Conservation (phyloP, 2,329 filamentous ascomycete genomes). For the Colletotrichum phormii region DNA sequence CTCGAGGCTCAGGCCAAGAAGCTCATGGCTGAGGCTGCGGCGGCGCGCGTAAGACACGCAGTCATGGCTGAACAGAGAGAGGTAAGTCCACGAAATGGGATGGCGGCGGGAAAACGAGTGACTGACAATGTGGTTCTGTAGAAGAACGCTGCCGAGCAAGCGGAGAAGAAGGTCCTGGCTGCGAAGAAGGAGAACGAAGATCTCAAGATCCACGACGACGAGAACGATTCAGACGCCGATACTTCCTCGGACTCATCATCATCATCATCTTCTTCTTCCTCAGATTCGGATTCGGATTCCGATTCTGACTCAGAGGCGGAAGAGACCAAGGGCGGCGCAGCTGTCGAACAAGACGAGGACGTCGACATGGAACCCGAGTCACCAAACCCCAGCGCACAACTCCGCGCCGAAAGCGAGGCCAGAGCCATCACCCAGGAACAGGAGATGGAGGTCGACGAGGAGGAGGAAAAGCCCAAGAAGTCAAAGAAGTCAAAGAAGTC, state of each 20-base stretch:
- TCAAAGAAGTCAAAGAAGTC: slow-evolving; percentile 36
- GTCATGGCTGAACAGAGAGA: slow-evolving; percentile 41
- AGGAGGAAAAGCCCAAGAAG: slow-evolving; percentile 36
- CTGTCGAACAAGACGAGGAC: slow-evolving; percentile 44
- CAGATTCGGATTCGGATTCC: slow-evolving; percentile 8
- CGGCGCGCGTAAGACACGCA: slow-evolving; percentile 44
- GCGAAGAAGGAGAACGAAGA: slow-evolving; percentile 31
- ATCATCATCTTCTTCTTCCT: neutral
- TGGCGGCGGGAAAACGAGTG: neutral
- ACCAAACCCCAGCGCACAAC: slow-evolving; percentile 33
- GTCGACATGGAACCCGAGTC: slow-evolving; percentile 38
- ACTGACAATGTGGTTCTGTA: slow-evolving; percentile 28
- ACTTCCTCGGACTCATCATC: slow-evolving; percentile 39
- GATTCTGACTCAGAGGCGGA: slow-evolving; percentile 38
- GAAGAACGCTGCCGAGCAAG: slow-evolving; percentile 42
- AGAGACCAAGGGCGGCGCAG: slow-evolving; percentile 37
- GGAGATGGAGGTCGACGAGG: slow-evolving; percentile 43
- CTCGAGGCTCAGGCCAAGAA: slow-evolving; percentile 54
- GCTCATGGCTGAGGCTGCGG: slow-evolving; percentile 54
- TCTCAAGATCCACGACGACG: slow-evolving; percentile 37
- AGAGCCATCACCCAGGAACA: slow-evolving; percentile 35
- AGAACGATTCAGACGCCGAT: slow-evolving; percentile 36
- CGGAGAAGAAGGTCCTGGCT: slow-evolving; percentile 37
- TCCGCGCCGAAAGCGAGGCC: slow-evolving; percentile 36
- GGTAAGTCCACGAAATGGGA: slow-evolving; percentile 35